Evolutionary conservation across 2,329 filamentous ascomycete species (phyloP).

Genomic region (Colletotrichum sidae): DNA sequence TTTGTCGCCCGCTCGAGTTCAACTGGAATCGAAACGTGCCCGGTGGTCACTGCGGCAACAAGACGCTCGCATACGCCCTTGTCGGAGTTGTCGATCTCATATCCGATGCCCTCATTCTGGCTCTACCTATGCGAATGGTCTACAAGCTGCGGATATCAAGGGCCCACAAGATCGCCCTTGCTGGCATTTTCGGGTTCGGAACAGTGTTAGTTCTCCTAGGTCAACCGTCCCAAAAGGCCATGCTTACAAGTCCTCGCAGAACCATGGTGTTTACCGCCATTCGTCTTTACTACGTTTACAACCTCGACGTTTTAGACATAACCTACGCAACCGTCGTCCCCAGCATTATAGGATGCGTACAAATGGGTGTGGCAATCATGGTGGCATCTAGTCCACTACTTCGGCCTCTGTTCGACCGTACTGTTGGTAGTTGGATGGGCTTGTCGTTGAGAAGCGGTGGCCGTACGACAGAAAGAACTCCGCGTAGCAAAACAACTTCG

Average conservation of each 20-base stretch:
- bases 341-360: constrained; percentile 34
- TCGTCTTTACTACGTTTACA: constrained; percentile 37
- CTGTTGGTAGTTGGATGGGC: constrained; percentile 26
- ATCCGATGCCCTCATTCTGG: constrained; percentile 38
- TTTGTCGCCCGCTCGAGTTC: constrained; percentile 10
- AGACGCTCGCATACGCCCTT: constrained; percentile 32
- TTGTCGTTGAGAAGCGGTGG: constrained; percentile 5
- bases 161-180: constrained; percentile 37
- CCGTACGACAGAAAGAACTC: neutral
- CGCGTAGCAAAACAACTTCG: neutral
- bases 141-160: constrained; percentile 33
- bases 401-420: constrained; percentile 39
- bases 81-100: constrained; percentile 39
- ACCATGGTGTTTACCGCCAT: constrained; percentile 37
- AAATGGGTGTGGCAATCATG: constrained; percentile 38
- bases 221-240: neutral
- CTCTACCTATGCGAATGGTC: constrained; percentile 37
- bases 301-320: constrained; percentile 37
- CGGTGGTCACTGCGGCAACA: constrained; percentile 39
- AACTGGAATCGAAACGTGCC: constrained; percentile 33
- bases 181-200: constrained; percentile 38
- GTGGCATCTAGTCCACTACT: constrained; percentile 38
- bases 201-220: constrained; percentile 30
- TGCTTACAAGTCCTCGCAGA: constrained; percentile 13
- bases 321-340: constrained; percentile 34